A percentile compares a stretch with the other conserved stretches of the same genome.
phyloP scores from a whole-genome alignment of 2,329 filamentous ascomycete genomes.

The Diaporthe ampelina region DNA sequence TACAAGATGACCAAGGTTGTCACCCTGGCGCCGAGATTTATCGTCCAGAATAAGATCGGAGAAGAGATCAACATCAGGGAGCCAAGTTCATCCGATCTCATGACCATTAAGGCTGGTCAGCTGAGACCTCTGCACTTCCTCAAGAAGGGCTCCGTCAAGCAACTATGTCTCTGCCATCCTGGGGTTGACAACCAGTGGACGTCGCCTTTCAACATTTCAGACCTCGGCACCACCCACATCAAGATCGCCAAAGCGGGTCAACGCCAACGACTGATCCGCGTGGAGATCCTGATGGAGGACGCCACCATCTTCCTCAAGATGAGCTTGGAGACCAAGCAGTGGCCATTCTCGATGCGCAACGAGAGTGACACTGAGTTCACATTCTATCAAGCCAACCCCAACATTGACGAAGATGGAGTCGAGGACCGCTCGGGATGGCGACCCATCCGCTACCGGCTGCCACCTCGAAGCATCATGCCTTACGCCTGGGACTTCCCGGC shows the following conservation, averaged over 20 bases:
- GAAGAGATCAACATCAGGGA: conserved; percentile 93
- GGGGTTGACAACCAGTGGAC: conserved; percentile 98
- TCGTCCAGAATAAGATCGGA: conserved; percentile 91
- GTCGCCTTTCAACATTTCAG: conserved; percentile 96
- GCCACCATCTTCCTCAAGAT: conserved; percentile 95
- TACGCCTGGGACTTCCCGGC: conserved; percentile 99
- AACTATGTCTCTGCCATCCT: conserved; percentile 92
- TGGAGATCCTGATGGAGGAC: conserved; percentile 92
- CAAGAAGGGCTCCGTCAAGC: conserved; percentile 85
- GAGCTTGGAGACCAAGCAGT: conserved; percentile 91
- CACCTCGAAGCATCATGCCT: conserved; percentile 97
- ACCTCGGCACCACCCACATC: conserved; percentile 91
- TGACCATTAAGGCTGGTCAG: conserved; percentile 82
- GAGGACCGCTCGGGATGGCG: conserved; percentile 91
- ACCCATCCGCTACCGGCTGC: conserved; percentile 91
- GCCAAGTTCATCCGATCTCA: conserved; percentile 88
- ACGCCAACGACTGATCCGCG: conserved; percentile 86
- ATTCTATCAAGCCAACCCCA: conserved; percentile 95
- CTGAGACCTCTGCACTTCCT: conserved; percentile 91
- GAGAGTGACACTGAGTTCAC: conserved; percentile 97
- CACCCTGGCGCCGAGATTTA: conserved; percentile 90
- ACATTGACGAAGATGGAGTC: conserved; percentile 88
- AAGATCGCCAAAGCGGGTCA: conserved; percentile 94
- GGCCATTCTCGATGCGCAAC: conserved; percentile 99
- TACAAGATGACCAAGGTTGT: conserved; percentile 98